Base-by-base conservation (phyloP, 1,284 basidiomycete genomes). In the Rhodofomes roseus region DNA sequence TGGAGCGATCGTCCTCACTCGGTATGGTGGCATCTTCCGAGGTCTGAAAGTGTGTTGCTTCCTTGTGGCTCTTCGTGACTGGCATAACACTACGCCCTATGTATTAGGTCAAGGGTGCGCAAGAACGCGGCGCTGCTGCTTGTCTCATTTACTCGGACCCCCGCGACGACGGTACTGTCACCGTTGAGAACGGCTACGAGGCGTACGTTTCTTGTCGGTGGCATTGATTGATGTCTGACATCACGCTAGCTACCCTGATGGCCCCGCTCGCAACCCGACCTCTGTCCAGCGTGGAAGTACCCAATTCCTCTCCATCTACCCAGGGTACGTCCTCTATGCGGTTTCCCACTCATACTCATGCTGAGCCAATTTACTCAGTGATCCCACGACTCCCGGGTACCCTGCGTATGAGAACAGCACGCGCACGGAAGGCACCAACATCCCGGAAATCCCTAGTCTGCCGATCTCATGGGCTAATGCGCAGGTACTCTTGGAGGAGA, bases 111-210 rank as follows among this genome's bases (percentile, higher is more conserved):
- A 85, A 91, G 76, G 84, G 86, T 1, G 93, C 94, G 3, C 84
- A 94, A 69, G 92, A 95, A 63, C 85, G 83, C 3, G 95, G 95
- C 23, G 93, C 86, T 12, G 84, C 77, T 58, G 86, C 86, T 64
- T 75, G 84, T 37, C 71, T 89, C 41, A 94, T 97, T 66, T 98
- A 94, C 76, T 87, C 86, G 27, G 95, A 98, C 74, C 91, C 91
- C n/a, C 87, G 86, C 53, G 93, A 97, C 68, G 95, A 98, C 68
- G 93, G 93, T n/a, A 83, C 82, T 39, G 86, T 94, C 40, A 93
- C 88, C 3, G 81, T 82, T 18, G 84, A 83, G 58, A 93, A 95
- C 61, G 92, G 90, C 5, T 91, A 87, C 66, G 73, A 79, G 37
- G 77, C 84, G 50, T 69, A 51, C 41, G 64, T 62, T 2, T 36